Evolutionary conservation across 441 rosid genomes (phyloP).

Genomic region (Adansonia grandidieri): DNA sequence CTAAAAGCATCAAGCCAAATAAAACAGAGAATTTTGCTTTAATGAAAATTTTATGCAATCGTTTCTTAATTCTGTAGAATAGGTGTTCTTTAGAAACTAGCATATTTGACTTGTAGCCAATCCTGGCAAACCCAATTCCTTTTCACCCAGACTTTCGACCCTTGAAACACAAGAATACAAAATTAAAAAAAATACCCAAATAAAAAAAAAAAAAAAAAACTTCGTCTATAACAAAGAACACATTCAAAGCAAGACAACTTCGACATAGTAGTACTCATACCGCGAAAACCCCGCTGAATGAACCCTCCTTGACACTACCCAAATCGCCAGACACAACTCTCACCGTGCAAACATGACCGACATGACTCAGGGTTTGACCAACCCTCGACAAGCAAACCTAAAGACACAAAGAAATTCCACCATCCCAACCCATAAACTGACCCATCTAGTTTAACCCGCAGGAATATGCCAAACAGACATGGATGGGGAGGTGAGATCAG

Average conservation of each 20-base stretch:
- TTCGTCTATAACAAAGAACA: neutral
- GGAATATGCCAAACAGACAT: conserved; percentile 29
- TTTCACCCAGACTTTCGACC: neutral
- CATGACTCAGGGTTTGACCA: too few relatives aligned
- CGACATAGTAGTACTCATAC: neutral
- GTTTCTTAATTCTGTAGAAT: neutral
- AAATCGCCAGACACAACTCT: conserved; percentile 34
- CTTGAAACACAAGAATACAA: neutral
- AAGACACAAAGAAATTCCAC: conserved; percentile 37
- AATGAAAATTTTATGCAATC: too few relatives aligned
- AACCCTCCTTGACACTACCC: neutral
- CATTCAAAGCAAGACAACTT: neutral
- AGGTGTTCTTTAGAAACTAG: neutral
- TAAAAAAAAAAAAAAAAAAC: neutral
- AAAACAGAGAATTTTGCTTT: too few relatives aligned
- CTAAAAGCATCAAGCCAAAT: too few relatives aligned
- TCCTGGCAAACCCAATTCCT: neutral
- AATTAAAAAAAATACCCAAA: neutral
- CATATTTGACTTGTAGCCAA: neutral
- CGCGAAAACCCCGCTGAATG: conserved; percentile 4
- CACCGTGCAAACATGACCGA: conserved; percentile 29
- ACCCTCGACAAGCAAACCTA: conserved; percentile 33
- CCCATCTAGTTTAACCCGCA: conserved; percentile 30
- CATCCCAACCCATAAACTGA: conserved; percentile 33
- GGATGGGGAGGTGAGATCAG: conserved; percentile 22